Percentiles rank a stretch among this genome's conserved stretches.
Evolutionary conservation across 2,329 filamentous ascomycete genomes (phyloP).

Genomic region (Beauveria caledonica): DNA sequence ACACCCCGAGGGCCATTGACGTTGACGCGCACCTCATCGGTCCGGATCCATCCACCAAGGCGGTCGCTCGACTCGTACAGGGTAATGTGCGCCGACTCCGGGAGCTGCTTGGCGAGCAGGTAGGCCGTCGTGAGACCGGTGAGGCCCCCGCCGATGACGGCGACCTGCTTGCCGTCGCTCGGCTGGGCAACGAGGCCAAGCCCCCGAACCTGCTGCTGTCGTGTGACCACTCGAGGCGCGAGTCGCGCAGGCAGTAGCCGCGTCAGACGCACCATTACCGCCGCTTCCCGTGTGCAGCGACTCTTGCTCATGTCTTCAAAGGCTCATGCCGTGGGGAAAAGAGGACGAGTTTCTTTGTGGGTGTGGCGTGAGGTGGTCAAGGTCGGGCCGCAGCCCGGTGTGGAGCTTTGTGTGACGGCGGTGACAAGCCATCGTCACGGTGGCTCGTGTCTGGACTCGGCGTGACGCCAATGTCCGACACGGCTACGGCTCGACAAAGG

Average conservation of each 20-base stretch:
- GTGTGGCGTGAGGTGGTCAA: conserved; percentile 1
- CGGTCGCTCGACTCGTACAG: conserved; percentile 66
- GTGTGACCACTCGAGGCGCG: not conserved
- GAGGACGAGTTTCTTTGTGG: not conserved
- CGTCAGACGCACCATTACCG: not conserved
- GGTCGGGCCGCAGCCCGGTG: not conserved
- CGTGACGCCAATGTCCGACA: not conserved
- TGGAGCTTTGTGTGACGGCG: conserved; percentile 4
- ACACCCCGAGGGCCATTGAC: conserved; percentile 44
- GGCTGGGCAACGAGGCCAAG: no score
- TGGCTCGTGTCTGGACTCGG: no score
- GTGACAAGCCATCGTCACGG: no score
- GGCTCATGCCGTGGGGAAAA: not conserved
- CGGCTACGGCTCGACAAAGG: not conserved
- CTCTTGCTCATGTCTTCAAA: not conserved
- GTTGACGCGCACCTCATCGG: conserved; percentile 49
- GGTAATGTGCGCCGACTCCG: conserved; percentile 58
- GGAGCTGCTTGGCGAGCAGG: conserved; percentile 63
- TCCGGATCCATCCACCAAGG: conserved; percentile 79
- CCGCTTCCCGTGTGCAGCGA: conserved; percentile 1
- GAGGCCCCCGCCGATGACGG: conserved; percentile 72
- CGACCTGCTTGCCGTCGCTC: conserved; percentile 34
- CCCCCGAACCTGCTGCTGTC: not conserved
- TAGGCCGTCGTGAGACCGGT: conserved; percentile 74
- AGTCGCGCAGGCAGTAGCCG: not conserved